Evolutionary conservation across 139 green algal species (phyloP).

Genomic region (Picocystis salinarum): DNA sequence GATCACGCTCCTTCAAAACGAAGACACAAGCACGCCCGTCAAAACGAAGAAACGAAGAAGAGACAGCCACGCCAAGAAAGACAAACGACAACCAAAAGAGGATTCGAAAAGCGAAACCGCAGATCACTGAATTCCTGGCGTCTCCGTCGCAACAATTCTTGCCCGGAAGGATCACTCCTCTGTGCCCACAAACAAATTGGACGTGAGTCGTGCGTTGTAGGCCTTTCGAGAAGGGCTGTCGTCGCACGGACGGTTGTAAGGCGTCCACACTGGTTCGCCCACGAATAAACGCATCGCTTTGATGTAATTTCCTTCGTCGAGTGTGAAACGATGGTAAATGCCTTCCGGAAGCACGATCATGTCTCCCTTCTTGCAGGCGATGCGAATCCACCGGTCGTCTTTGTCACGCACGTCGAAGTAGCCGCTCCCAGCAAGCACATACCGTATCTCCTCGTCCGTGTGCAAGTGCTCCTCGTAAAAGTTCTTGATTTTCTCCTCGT

Average conservation of each 20-base stretch:
- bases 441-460: slow-evolving; percentile 86
- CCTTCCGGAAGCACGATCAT: slow-evolving; percentile 83
- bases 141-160: no score
- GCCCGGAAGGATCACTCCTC: no score
- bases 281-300: slow-evolving; percentile 89
- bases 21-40: no score
- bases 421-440: slow-evolving; percentile 47
- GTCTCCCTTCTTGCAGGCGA: slow-evolving; percentile 48
- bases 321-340: slow-evolving; percentile 93
- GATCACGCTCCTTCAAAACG: no score
- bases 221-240: no score
- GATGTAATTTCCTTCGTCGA: slow-evolving; percentile 68
- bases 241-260: slow-evolving; percentile 48
- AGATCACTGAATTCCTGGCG: no score
- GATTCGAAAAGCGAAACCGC: no score
- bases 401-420: slow-evolving; percentile 91
- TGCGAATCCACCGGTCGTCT: slow-evolving; percentile 78
- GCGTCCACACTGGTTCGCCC: slow-evolving; percentile 83
- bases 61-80: no score
- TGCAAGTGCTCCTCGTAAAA: slow-evolving; percentile 95
- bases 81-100: no score
- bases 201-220: no score
- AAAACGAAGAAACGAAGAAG: no score
- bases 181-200: no score
- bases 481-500: slow-evolving; percentile 81